These are phyloP conservation scores for Botrytis pseudocinerea DNA, from an alignment of 2,329 filamentous ascomycete genomes.

Conservation along the genomic window DNA sequence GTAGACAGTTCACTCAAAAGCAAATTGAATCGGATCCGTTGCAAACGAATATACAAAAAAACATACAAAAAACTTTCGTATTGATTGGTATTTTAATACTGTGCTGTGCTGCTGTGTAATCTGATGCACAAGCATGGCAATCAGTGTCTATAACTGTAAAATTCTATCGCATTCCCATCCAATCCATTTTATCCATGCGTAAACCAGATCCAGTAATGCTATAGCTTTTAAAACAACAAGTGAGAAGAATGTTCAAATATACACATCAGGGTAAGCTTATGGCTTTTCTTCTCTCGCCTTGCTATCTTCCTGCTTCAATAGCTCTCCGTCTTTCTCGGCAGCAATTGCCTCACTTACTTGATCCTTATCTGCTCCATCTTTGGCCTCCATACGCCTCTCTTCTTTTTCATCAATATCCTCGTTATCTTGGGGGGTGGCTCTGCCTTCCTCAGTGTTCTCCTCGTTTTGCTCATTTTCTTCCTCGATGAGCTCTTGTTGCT, in stretches of 20 bases:
- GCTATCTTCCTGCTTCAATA: slow-evolving; percentile 47
- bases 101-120: slow-evolving; percentile 6
- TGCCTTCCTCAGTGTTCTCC: slow-evolving; percentile 72
- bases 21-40: background rate
- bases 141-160: slow-evolving; percentile 22
- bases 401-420: slow-evolving; percentile 96
- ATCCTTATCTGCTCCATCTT: slow-evolving; percentile 47
- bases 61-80: background rate
- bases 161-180: slow-evolving; percentile 22
- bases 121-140: slow-evolving; percentile 17
- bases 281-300: slow-evolving; percentile 31
- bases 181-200: slow-evolving; percentile 31
- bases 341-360: slow-evolving; percentile 56
- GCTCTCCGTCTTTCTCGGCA: slow-evolving; percentile 53
- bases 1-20: background rate
- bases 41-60: slow-evolving; percentile 3
- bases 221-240: slow-evolving; percentile 32
- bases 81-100: slow-evolving; percentile 7
- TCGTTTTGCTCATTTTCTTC: slow-evolving; percentile 94
- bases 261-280: slow-evolving; percentile 23
- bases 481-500: slow-evolving; percentile 96
- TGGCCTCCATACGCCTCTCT: slow-evolving; percentile 60
- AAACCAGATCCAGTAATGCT: slow-evolving; percentile 32
- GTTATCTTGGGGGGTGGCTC: slow-evolving; percentile 76
- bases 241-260: slow-evolving; percentile 30